Percentiles rank a stretch among this genome's conserved stretches.
Conservation (phyloP, 495 filamentous ascomycete species). For the Penicillium parvum region DNA sequence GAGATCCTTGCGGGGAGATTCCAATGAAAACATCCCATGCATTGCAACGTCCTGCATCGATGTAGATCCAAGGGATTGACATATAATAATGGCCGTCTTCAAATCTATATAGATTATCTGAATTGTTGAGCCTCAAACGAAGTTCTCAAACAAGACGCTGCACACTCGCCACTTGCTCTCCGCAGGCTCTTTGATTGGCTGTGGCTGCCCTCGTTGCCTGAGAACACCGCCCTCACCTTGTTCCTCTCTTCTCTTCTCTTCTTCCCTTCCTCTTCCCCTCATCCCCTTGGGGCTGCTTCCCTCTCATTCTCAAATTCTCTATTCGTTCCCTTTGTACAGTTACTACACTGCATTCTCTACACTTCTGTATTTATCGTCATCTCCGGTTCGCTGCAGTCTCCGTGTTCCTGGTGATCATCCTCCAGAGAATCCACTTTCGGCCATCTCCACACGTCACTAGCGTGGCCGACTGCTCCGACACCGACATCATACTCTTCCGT, state of each 20-base stretch:
- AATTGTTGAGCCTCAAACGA: too few species aligned
- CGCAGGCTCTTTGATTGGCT: conserved; percentile 14
- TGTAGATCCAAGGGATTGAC: not conserved
- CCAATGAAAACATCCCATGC: not conserved
- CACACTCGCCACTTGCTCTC: conserved; percentile 7
- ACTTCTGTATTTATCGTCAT: not conserved
- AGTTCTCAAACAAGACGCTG: too few species aligned
- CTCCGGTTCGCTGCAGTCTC: not conserved
- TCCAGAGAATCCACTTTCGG: conserved; percentile 13
- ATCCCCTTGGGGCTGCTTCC: conserved; percentile 8
- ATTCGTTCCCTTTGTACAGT: not conserved
- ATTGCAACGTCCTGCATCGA: conserved; percentile 9
- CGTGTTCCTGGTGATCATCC: conserved; percentile 16
- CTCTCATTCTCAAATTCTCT: conserved; percentile 3
- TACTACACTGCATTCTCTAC: too few species aligned
- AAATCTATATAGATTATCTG: too few species aligned
- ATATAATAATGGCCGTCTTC: too few species aligned
- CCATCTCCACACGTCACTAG: conserved; percentile 21
- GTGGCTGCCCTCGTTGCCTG: conserved; percentile 13
- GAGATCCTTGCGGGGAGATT: conserved; percentile 9
- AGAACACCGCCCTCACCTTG: not conserved
- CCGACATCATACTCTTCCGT: conserved; percentile 24
- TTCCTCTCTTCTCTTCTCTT: conserved; percentile 7
- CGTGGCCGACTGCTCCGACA: conserved; percentile 16
- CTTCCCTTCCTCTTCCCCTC: conserved; percentile 4